Evolutionary conservation across 2,329 filamentous ascomycete species (phyloP).

Genomic region (Westerdykella ornata): DNA sequence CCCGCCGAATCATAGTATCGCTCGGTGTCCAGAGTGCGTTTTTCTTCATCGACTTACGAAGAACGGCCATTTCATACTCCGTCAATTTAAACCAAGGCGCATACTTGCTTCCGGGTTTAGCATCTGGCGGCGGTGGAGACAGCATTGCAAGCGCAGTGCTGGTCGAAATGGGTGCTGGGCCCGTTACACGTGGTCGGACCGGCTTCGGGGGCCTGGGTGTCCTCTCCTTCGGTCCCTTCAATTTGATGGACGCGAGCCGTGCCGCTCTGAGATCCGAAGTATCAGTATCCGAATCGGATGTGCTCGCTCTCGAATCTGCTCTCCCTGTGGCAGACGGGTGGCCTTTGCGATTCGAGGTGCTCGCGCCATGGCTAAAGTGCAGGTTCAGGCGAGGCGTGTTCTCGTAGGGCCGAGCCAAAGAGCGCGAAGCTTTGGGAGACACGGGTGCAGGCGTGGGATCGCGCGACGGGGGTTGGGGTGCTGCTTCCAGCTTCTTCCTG

Average conservation of each 20-base stretch:
- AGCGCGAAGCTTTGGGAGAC: conserved; percentile 40
- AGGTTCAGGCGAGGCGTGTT: conserved; percentile 26
- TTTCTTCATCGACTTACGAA: conserved; percentile 86
- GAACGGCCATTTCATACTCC: conserved; percentile 61
- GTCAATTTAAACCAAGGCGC: conserved; percentile 59
- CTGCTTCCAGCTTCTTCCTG: conserved; percentile 54
- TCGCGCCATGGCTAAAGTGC: conserved; percentile 21
- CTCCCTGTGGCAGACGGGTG: conserved; percentile 12
- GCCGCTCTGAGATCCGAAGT: conserved; percentile 3
- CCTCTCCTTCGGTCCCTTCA: conserved; percentile 27
- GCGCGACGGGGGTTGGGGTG: conserved; percentile 54
- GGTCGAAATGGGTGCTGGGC: conserved; percentile 53
- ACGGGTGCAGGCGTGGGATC: conserved; percentile 51
- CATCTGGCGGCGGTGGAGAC: conserved; percentile 54
- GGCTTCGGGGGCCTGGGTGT: conserved; percentile 39
- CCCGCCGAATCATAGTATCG: conserved; percentile 76
- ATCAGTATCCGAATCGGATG: conserved; percentile 13
- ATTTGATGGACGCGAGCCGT: conserved; percentile 3
- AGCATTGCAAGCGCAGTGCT: conserved; percentile 55
- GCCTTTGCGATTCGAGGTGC: conserved; percentile 15
- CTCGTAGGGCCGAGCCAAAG: conserved; percentile 21
- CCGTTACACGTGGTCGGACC: conserved; percentile 37
- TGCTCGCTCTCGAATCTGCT: conserved; percentile 11
- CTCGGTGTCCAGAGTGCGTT: conserved; percentile 80
- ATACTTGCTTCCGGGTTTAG: conserved; percentile 53